Evolutionary conservation across 768 basidiomycete species (phyloP), one percentile per base, ranked within the genome.

Genomic region (Suillus occidentalis): DNA sequence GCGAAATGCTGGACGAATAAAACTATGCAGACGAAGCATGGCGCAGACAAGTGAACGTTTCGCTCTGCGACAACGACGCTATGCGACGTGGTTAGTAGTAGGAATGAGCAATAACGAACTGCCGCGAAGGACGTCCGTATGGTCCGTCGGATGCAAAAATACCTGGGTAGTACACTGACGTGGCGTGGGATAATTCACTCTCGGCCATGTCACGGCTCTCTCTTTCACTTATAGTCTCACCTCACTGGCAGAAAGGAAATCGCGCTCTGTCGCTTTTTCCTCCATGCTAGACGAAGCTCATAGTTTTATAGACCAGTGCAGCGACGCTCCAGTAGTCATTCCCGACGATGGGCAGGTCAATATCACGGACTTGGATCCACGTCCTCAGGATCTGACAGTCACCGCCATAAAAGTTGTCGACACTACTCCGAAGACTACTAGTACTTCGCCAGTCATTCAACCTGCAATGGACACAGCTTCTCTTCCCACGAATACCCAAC

Each of bases 401-500:
- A 69, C 72, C 66, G 67, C 69, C 49, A 66, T 73, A 63, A 67
- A 71, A 67, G 76, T 77, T 68, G 67, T 76, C 12, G 69, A 72
- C 9, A 61, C 72, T 39, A 64, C 71, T 63, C 72, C 69, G 22
- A 70, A 75, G 65, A 68, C 72, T 56, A 69, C 64, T 69, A 53
- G 28, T 53, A 31, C 9, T 31, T 9, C 18, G 66, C 74, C 80
- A 13, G 69, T 73, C 45, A 47, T 72, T 55, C 74, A 76, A 28
- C 65, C 79, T 31, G 47, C n/a, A 69, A 66, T 71, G 66, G 73
- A 31, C 77, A 76, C 18, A 72, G 79, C 42, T 9, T 78, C 85
- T 14, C 71, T 81, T 34, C 78, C 82, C 22, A 78, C 77, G 2
- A 71, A 73, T 61, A 67, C 76, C 34, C 78, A 82, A 49, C 81